Evolutionary conservation across 2,329 filamentous ascomycete genomes (phyloP).

Genomic region (Xylariales sp.): DNA sequence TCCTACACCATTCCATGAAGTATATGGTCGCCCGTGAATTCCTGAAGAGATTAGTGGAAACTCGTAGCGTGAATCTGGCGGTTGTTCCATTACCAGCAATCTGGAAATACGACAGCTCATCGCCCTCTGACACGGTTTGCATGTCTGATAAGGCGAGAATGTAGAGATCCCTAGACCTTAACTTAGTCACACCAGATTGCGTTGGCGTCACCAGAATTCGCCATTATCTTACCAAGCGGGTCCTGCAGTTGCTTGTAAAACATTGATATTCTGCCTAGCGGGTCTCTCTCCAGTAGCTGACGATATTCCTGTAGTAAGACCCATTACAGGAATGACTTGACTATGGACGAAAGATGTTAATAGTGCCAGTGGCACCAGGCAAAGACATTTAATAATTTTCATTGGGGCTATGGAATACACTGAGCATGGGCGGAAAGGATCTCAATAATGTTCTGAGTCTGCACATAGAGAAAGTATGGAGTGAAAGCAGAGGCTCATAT

Average conservation of each 20-base stretch:
- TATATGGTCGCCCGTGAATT: constrained; percentile 30
- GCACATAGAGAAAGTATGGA: no score
- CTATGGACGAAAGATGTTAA: constrained; percentile 5
- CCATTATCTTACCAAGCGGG: constrained; percentile 24
- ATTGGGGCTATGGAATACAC: no score
- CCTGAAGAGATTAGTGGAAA: constrained; percentile 8
- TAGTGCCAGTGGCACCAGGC: constrained; percentile 5
- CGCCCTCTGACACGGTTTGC: constrained; percentile 32
- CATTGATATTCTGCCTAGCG: constrained; percentile 42
- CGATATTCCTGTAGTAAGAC: constrained; percentile 19
- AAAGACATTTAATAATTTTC: no score
- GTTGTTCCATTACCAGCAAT: constrained; percentile 33
- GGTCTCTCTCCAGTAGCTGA: constrained; percentile 34
- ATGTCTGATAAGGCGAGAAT: constrained; percentile 40
- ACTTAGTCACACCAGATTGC: no score
- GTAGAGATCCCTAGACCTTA: constrained; percentile 50
- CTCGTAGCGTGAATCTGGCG: background rate
- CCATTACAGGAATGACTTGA: constrained; percentile 16
- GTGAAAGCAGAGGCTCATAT: no score
- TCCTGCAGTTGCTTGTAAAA: constrained; percentile 27
- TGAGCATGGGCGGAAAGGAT: no score
- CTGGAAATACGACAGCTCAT: constrained; percentile 46
- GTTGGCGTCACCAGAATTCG: no score
- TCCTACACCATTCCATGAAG: constrained; percentile 35
- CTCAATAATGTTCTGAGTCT: no score